Conservation (phyloP, 768 basidiomycete genomes). For the Brasilioporus rufonigricans region DNA sequence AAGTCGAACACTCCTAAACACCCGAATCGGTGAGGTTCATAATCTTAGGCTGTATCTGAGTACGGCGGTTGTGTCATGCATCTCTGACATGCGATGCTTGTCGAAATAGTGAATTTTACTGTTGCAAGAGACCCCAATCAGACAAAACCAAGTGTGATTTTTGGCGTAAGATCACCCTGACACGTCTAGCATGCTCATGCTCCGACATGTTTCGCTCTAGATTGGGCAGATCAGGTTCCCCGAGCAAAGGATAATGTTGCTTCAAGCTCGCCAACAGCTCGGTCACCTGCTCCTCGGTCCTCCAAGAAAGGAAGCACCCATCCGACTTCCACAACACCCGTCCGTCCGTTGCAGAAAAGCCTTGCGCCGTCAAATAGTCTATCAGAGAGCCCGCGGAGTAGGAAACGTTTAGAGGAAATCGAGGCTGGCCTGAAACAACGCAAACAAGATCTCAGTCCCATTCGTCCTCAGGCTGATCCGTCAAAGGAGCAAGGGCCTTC, state of each 20-base stretch:
- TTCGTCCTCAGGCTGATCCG: neutral
- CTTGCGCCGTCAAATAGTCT: neutral
- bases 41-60: neutral
- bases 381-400: slow-evolving; percentile 7
- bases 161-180: slow-evolving; percentile 33
- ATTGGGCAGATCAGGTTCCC: slow-evolving; percentile 33
- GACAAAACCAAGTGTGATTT: slow-evolving; percentile 30
- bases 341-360: neutral
- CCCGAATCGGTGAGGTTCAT: slow-evolving; percentile 37
- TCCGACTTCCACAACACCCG: neutral
- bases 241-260: neutral
- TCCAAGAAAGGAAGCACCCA: neutral
- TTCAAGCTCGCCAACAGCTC: neutral
- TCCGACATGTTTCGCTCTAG: slow-evolving; percentile 15
- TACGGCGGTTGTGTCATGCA: neutral
- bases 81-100: slow-evolving; percentile 6
- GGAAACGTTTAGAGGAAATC: slow-evolving; percentile 14
- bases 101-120: slow-evolving; percentile 37
- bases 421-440: slow-evolving; percentile 17
- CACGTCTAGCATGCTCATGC: neutral
- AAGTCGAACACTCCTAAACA: slow-evolving; percentile 35
- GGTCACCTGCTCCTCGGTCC: neutral
- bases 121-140: slow-evolving; percentile 30
- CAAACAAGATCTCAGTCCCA: slow-evolving; percentile 10
- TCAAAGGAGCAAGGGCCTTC: slow-evolving; percentile 4